phyloP scores from a whole-genome alignment of 495 filamentous ascomycete genomes.

The Xylaria flabelliformis region DNA sequence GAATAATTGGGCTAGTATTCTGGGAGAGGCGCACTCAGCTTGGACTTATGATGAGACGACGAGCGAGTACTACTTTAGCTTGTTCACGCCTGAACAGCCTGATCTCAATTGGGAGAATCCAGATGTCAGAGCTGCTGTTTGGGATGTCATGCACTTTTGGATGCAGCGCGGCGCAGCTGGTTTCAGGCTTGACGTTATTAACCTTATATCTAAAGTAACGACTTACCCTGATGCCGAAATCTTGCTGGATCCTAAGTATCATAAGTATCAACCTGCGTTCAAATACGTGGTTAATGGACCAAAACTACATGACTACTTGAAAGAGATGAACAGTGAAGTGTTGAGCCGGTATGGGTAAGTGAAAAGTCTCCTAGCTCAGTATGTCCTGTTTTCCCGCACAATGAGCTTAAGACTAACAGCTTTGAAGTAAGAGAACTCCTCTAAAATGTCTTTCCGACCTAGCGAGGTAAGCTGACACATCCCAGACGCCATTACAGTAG shows the following conservation, averaged over 20 bases:
- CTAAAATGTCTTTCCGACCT: too few species aligned
- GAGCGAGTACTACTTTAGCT: conserved; percentile 65
- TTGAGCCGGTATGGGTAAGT: conserved; percentile 55
- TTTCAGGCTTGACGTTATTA: conserved; percentile 72
- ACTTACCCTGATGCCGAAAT: conserved; percentile 62
- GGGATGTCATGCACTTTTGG: conserved; percentile 50
- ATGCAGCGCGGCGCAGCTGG: conserved; percentile 63
- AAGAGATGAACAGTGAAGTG: conserved; percentile 58
- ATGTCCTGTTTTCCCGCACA: neutral
- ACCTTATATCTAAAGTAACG: conserved; percentile 66
- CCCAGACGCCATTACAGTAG: conserved; percentile 63
- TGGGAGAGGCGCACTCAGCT: conserved; percentile 61
- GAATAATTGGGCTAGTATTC: conserved; percentile 67
- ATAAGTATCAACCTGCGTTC: conserved; percentile 58
- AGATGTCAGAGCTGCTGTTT: conserved; percentile 61
- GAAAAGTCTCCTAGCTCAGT: neutral
- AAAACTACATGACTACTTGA: conserved; percentile 64
- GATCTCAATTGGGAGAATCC: conserved; percentile 72
- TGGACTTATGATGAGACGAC: conserved; percentile 65
- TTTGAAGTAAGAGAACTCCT: neutral
- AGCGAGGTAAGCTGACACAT: neutral
- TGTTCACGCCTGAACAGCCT: conserved; percentile 65
- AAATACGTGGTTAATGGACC: conserved; percentile 66
- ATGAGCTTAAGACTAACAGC: neutral
- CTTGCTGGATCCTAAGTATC: conserved; percentile 45